Base-by-base conservation (phyloP, 1,139 yeast genomes). In the Lodderomyces theae region DNA sequence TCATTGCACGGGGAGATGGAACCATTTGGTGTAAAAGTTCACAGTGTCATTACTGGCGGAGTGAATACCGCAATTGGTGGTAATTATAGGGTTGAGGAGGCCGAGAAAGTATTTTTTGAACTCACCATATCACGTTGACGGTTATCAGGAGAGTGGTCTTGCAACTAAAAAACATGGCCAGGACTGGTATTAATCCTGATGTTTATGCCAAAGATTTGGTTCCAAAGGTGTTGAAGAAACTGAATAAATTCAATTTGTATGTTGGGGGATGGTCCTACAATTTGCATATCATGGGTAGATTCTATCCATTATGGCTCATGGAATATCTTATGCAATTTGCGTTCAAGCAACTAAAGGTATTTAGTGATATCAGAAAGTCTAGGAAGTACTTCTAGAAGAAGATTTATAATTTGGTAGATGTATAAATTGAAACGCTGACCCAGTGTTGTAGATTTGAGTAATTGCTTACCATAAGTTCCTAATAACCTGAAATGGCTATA, bases 1-100 rank as follows among this genome's bases (percentile, higher is more conserved):
- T 72, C 74, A 2, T 65, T 86, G 42, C 77, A 83, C 37, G 55
- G 83, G 26, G 95, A 86, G 60, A 57, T 86, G 63, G 50, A 51
- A 41, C 72, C 72, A 0, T 64, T 64, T 43, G 71, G 64, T 0
- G 70, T 64, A 8, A 44, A 51, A 21, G 74, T 69, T 5, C 66
- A 66, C 46, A 56, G 64, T 36, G 61, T 69, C 4, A 64, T 67
- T 24, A 66, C 74, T 5, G 74, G 74, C 2, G 72, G 69, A 4
- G 72, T 69, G 3, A 53, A 66, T 37, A 66, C 72, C 7, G 64
- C 57, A n/a, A 63, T 68, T 32, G 49, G 53, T 16, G 47, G 49
- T 12, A 62, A 57, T 37, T 34, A 41, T 1, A 41, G 39, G 2
- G 35, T 34, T 7, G 35, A 39, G 10, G 37, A 34, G 3, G 13